Evolutionary conservation across 805 yeast species (phyloP).

Genomic region (Trichomonascus vanleenenianus): DNA sequence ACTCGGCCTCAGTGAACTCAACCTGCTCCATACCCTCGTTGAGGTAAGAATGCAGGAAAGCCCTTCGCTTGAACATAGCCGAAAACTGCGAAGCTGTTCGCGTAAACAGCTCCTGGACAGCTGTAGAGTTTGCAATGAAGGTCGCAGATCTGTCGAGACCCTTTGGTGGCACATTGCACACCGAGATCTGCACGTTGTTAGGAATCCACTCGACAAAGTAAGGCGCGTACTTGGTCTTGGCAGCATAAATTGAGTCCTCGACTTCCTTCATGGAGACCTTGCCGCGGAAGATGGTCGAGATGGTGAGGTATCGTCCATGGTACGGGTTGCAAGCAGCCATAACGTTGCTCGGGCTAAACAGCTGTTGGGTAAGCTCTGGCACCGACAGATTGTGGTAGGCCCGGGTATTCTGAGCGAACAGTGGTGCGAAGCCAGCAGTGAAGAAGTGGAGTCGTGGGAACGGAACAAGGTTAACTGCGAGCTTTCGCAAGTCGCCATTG

Average conservation of each 20-base stretch:
- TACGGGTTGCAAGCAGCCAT: constrained; percentile 96
- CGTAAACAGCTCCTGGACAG: constrained; percentile 86
- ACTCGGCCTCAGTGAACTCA: constrained; percentile 92
- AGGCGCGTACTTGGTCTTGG: constrained; percentile 73
- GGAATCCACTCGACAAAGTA: constrained; percentile 96
- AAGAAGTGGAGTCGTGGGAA: constrained; percentile 95
- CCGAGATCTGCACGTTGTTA: constrained; percentile 91
- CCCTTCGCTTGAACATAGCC: constrained; percentile 90
- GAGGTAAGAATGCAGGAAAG: constrained; percentile 95
- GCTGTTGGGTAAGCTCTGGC: constrained; percentile 90
- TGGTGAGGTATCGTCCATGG: constrained; percentile 87
- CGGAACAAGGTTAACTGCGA: constrained; percentile 91
- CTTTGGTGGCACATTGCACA: constrained; percentile 86
- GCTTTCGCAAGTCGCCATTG: constrained; percentile 85
- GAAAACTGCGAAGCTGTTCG: constrained; percentile 87
- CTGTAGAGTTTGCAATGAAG: constrained; percentile 88
- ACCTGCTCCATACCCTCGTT: constrained; percentile 95
- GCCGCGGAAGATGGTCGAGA: constrained; percentile 93
- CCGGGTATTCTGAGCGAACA: constrained; percentile 72
- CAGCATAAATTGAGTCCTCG: constrained; percentile 87
- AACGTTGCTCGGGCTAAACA: constrained; percentile 87
- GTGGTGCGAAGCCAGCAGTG: constrained; percentile 93
- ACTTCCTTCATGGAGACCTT: constrained; percentile 90
- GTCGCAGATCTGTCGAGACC: constrained; percentile 87
- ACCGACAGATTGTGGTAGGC: constrained; percentile 82